These are phyloP conservation scores for Coemansia sp. DNA, from an alignment of 192 early-diverging fungal species.

Conservation along the genomic window DNA sequence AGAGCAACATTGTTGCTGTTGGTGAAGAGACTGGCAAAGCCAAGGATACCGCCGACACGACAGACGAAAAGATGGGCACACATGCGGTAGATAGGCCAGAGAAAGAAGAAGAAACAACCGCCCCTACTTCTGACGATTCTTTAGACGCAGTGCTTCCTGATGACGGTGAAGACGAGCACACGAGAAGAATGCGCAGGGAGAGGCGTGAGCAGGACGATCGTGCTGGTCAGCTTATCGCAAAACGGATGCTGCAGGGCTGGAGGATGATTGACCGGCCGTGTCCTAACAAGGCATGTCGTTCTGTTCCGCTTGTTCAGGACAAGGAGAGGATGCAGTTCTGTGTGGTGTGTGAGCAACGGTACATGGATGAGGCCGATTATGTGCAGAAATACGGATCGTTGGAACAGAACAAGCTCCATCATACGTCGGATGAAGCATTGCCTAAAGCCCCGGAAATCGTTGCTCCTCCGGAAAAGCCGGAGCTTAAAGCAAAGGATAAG, in stretches of 20 bases:
- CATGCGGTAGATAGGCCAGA: neutral
- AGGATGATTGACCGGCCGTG: constrained; percentile 41
- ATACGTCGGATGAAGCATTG: neutral
- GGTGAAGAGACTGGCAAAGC: neutral
- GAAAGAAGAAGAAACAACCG: neutral
- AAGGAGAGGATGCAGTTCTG: constrained; percentile 35
- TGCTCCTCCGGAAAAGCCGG: neutral
- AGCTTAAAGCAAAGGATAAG: constrained; percentile 3
- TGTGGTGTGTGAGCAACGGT: constrained; percentile 36
- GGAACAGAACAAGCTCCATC: neutral
- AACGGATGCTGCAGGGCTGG: constrained; percentile 50
- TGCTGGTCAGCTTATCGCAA: constrained; percentile 42
- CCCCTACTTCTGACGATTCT: neutral
- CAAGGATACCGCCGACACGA: neutral
- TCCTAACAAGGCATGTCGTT: constrained; percentile 29
- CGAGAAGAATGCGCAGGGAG: constrained; percentile 7
- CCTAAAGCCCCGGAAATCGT: neutral
- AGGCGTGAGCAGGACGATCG: constrained; percentile 35
- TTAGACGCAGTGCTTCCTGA: neutral
- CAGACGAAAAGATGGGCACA: constrained; percentile 22
- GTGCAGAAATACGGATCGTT: constrained; percentile 22
- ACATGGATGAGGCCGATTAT: constrained; percentile 46
- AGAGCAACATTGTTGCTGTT: neutral
- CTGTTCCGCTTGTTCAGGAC: constrained; percentile 40
- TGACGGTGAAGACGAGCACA: neutral